Evolutionary conservation across 306 rosid species (phyloP), one percentile per base, ranked within the genome.

Genomic region (Acacia crassicarpa): DNA sequence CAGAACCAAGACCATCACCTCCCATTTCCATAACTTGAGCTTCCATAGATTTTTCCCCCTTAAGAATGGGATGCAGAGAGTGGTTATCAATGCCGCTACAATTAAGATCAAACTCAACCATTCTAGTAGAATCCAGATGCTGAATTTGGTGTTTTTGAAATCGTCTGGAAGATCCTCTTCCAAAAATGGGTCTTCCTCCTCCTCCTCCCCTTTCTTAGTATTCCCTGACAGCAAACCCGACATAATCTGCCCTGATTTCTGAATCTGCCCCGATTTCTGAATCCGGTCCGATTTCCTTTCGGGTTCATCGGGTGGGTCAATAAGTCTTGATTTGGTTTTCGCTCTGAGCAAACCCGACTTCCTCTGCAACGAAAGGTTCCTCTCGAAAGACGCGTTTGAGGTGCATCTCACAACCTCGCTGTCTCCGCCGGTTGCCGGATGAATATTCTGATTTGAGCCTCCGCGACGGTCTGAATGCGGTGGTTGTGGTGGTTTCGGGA

Each of bases 231-330:
- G 74, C 41, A 88, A 6, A 25, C 97, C 98, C 0, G 98, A 95
- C 1, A 85, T 10, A 2, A 92, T 0, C 20, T 78, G 95, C 0
- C 98, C 97, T 17, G 99, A 93, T 40, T 16, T 90, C 3, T 38
- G 84, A 1, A 91, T 0, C 20, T 78, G 95, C 0, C 98, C 97
- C 22, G 98, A 93, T 38, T 20, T 90, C 2, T 38, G 30, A 0
- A 86, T 19, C 79, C 83, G 84, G 2, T 83, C 88, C 38, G 94
- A 88, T 17, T 7, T 81, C 16, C 72, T 83, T 2, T 92, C 97
- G 0, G 83, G 83, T 3, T 91, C 93, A 0, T 85, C 96, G 0
- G 94, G 97, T 22, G 97, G 99, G 91, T 92, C 98, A n/a, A 92
- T 12, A 35, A 95, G 67, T 43, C 99, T 87, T 2, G 98, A 93